phyloP scores from a whole-genome alignment of 2,329 filamentous ascomycete species.

The Phialophora tarda region DNA sequence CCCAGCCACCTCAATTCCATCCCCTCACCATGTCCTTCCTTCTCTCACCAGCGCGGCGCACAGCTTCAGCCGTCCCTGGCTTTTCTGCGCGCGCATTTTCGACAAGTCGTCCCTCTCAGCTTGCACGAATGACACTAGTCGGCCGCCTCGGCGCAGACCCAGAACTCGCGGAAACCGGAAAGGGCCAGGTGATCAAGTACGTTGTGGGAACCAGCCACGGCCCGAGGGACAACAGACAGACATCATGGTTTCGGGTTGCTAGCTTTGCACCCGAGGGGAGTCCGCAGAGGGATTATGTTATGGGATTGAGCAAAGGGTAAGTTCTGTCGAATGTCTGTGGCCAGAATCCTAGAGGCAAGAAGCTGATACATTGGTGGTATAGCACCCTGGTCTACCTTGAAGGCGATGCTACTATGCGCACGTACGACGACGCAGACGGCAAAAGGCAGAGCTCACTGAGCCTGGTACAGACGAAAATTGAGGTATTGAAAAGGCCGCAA shows the following conservation, averaged over 20 bases:
- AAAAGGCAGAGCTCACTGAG: constrained; percentile 64
- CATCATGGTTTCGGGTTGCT: constrained; percentile 83
- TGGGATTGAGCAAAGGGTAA: constrained; percentile 82
- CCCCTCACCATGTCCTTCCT: constrained; percentile 36
- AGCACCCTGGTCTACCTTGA: constrained; percentile 84
- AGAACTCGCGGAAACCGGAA: constrained; percentile 72
- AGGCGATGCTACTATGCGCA: constrained; percentile 74
- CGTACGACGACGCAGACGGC: constrained; percentile 72
- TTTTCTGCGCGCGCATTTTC: constrained; percentile 71
- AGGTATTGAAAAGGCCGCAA: constrained; percentile 38
- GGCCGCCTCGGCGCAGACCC: constrained; percentile 82
- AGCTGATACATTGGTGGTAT: constrained; percentile 26
- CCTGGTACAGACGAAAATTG: constrained; percentile 76
- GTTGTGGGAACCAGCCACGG: constrained; percentile 73
- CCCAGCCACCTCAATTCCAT: constrained; percentile 9
- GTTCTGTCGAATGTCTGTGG: constrained; percentile 46
- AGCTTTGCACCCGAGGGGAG: constrained; percentile 70
- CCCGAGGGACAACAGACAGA: constrained; percentile 70
- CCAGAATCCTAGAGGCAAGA: neutral
- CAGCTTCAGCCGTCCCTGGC: constrained; percentile 50
- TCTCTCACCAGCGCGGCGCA: constrained; percentile 59
- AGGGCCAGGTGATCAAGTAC: constrained; percentile 79
- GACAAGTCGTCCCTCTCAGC: constrained; percentile 64
- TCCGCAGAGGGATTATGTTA: constrained; percentile 71
- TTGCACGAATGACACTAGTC: constrained; percentile 84